Evolutionary conservation across 805 yeast species (phyloP).

Genomic region (Candida loeiensis): DNA sequence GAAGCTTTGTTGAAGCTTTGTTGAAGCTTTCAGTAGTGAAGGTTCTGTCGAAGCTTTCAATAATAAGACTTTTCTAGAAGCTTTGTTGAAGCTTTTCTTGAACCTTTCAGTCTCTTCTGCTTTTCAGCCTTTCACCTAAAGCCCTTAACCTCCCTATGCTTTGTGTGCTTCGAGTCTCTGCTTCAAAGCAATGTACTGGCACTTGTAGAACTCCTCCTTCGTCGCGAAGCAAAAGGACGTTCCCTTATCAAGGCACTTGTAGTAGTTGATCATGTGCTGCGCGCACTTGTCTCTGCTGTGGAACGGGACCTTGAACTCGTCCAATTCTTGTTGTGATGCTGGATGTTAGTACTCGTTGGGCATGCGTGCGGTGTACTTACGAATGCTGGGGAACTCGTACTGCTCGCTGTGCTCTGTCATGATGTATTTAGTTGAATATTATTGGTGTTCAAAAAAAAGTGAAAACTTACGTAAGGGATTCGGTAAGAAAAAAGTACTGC

Average conservation of each 20-base stretch:
- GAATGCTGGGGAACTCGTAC: conserved; percentile 15
- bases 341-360: conserved; percentile 9
- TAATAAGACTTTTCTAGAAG: too few species aligned
- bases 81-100: neutral
- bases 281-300: conserved; percentile 45
- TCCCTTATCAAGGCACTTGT: conserved; percentile 43
- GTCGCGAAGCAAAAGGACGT: conserved; percentile 37
- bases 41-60: too few species aligned
- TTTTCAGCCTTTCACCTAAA: neutral
- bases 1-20: too few species aligned
- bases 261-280: conserved; percentile 39
- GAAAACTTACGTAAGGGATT: neutral
- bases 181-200: conserved; percentile 41
- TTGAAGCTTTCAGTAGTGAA: too few species aligned
- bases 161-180: conserved; percentile 29
- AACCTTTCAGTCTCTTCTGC: neutral
- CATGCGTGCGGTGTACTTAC: conserved; percentile 11
- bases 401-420: conserved; percentile 13
- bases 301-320: conserved; percentile 40
- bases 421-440: conserved; percentile 6
- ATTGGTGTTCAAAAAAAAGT: conserved; percentile 10
- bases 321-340: conserved; percentile 32
- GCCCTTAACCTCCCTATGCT: conserved; percentile 2
- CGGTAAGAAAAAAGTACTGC: conserved; percentile 27
- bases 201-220: conserved; percentile 43